phyloP scores from a whole-genome alignment of 2,329 filamentous ascomycete species.

The Eurotiales sp. region DNA sequence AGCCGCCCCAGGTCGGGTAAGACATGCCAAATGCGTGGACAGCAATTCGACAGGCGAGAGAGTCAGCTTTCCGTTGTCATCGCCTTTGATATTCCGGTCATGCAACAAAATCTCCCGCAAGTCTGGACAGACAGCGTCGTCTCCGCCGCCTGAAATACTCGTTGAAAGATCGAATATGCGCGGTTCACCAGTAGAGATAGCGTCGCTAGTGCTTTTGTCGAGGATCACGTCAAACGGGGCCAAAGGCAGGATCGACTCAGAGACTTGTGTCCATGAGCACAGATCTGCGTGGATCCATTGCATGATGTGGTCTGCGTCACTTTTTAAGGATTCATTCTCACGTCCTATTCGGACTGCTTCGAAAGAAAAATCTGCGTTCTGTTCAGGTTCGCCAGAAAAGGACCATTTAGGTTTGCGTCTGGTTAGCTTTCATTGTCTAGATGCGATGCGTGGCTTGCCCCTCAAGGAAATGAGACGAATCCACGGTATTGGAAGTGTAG shows the following conservation, averaged over 20 bases:
- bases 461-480: too few species aligned
- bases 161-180: slow-evolving; percentile 15
- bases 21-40: slow-evolving; percentile 28
- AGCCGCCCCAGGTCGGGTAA: slow-evolving; percentile 24
- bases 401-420: background rate
- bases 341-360: slow-evolving; percentile 35
- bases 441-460: too few species aligned
- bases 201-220: slow-evolving; percentile 37
- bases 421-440: background rate
- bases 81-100: background rate
- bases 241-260: slow-evolving; percentile 19
- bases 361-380: slow-evolving; percentile 37
- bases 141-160: background rate
- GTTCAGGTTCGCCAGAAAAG: slow-evolving; percentile 9
- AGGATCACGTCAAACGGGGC: slow-evolving; percentile 32
- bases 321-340: slow-evolving; percentile 21
- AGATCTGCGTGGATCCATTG: slow-evolving; percentile 29
- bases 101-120: background rate
- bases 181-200: slow-evolving; percentile 29
- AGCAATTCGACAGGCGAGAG: slow-evolving; percentile 35
- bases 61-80: slow-evolving; percentile 5
- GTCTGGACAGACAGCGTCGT: background rate
- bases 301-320: slow-evolving; percentile 23
- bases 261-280: slow-evolving; percentile 29
- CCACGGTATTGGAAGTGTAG: too few species aligned